Evolutionary conservation across 2,329 filamentous ascomycete species (phyloP), one percentile per base, ranked within the genome.

Genomic region (Dothideomycetes sp.): DNA sequence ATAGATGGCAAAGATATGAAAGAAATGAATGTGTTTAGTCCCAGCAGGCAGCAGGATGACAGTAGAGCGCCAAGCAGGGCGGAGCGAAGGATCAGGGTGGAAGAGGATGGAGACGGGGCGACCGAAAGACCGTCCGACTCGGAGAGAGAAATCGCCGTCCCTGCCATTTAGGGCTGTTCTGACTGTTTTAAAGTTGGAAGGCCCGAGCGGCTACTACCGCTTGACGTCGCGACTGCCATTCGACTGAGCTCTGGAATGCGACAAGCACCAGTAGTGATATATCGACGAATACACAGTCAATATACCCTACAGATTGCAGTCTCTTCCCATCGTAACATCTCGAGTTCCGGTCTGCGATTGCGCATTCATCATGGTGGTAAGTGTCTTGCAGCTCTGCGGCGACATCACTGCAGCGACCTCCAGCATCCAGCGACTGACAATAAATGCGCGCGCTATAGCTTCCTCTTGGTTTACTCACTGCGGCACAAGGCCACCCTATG

Each of bases 401-500:
- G 16, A 27, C 34, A 22, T 24, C 19, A 12, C n/a, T n/a, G n/a
- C n/a, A n/a, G n/a, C n/a, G n/a, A n/a, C n/a, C n/a, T n/a, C n/a
- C n/a, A n/a, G n/a, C n/a, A n/a, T n/a, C n/a, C n/a, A n/a, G 32
- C 44, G 17, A 43, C 43, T 41, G 42, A 44, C 31, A 10, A 18
- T 17, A 11, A 17, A 10, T 31, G 19, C 29, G 33, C 37, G 37
- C 43, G 36, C 41, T 47, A 33, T 52, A 79, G 77, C 68, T 81
- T 38, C 77, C 77, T 37, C 60, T 80, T 42, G 87, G 88, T 57
- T 80, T 98, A 37, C 75, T 98, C 47, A 96, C 85, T 55, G 89
- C 89, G 54, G 88, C 91, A 49, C 88, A 95, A 70, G 91, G 91
- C 73, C 86, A 95, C 61, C 89, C 91, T 3, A 96, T 95, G 83